phyloP scores from a whole-genome alignment of 495 filamentous ascomycete species.

The Penicillium herquei region DNA sequence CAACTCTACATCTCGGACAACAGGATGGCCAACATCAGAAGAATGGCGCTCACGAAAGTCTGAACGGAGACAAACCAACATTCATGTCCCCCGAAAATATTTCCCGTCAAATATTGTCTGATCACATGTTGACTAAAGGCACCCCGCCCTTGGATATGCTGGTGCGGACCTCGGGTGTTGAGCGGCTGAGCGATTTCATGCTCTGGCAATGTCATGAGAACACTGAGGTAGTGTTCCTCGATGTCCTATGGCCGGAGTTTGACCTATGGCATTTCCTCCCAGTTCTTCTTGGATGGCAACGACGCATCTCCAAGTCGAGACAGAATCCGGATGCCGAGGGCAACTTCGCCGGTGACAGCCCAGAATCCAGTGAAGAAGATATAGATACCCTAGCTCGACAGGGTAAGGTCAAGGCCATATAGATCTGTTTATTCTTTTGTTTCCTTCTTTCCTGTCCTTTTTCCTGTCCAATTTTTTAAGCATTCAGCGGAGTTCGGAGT shows the following conservation, averaged over 20 bases:
- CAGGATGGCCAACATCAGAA: constrained; percentile 30
- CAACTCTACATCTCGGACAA: constrained; percentile 46
- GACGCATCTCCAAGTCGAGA: constrained; percentile 51
- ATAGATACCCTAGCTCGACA: constrained; percentile 21
- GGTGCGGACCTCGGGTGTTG: constrained; percentile 86
- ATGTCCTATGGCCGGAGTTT: constrained; percentile 95
- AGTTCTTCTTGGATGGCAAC: constrained; percentile 89
- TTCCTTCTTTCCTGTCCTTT: constrained; percentile 9
- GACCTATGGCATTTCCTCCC: constrained; percentile 93
- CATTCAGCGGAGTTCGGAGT: constrained; percentile 18
- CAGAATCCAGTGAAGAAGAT: constrained; percentile 27
- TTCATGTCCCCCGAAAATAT: constrained; percentile 78
- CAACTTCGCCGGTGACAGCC: constrained; percentile 38
- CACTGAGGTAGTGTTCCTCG: constrained; percentile 86
- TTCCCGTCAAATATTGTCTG: constrained; percentile 70
- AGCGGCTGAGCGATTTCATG: constrained; percentile 94
- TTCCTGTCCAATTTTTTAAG: constrained; percentile 14
- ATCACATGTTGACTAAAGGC: constrained; percentile 79
- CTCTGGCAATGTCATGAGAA: constrained; percentile 95
- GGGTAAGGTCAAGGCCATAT: constrained; percentile 33
- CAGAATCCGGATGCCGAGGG: constrained; percentile 44
- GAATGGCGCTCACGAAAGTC: constrained; percentile 20
- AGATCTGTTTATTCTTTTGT: not conserved
- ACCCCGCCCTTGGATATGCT: constrained; percentile 87
- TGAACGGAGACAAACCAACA: constrained; percentile 22